phyloP scores from a whole-genome alignment of 108 stramenopile species.

The Fragilaria radians region DNA sequence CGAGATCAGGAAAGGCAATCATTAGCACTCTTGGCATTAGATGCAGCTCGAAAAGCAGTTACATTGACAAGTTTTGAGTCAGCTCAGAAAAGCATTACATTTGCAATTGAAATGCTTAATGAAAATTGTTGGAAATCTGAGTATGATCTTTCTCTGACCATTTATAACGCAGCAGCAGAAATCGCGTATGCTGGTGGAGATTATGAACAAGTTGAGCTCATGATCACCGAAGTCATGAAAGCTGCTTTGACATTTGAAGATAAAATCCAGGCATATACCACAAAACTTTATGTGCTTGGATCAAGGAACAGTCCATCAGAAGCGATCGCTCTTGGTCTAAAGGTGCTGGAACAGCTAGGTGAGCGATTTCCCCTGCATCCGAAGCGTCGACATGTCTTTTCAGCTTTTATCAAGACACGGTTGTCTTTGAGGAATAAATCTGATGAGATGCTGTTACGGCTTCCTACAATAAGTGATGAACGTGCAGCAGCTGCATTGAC shows the following conservation, averaged over 20 bases:
- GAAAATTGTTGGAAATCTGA: constrained; percentile 37
- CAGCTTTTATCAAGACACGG: constrained; percentile 10
- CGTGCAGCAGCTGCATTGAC: constrained; percentile 33
- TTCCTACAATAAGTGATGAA: background rate
- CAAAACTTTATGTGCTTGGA: constrained; percentile 28
- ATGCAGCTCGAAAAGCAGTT: constrained; percentile 18
- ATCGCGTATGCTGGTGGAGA: constrained; percentile 21
- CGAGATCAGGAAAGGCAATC: background rate
- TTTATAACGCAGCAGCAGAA: constrained; percentile 48
- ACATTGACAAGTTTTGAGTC: constrained; percentile 32
- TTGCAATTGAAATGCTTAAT: constrained; percentile 41
- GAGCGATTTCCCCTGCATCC: constrained; percentile 17
- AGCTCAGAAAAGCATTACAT: constrained; percentile 31
- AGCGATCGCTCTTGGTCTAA: constrained; percentile 16
- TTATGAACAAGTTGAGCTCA: constrained; percentile 19
- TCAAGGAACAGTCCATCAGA: background rate
- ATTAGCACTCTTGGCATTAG: background rate
- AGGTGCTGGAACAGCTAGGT: constrained; percentile 23
- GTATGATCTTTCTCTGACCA: constrained; percentile 46
- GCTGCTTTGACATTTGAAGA: constrained; percentile 27
- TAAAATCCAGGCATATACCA: constrained; percentile 26
- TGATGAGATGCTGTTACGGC: background rate
- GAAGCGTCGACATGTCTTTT: constrained; percentile 1
- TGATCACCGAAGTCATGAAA: constrained; percentile 18
- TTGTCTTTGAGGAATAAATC: constrained; percentile 12